Evolutionary conservation across 805 yeast genomes (phyloP), one percentile per base, ranked within the genome.

Genomic region (Blastobotrys parvus): DNA sequence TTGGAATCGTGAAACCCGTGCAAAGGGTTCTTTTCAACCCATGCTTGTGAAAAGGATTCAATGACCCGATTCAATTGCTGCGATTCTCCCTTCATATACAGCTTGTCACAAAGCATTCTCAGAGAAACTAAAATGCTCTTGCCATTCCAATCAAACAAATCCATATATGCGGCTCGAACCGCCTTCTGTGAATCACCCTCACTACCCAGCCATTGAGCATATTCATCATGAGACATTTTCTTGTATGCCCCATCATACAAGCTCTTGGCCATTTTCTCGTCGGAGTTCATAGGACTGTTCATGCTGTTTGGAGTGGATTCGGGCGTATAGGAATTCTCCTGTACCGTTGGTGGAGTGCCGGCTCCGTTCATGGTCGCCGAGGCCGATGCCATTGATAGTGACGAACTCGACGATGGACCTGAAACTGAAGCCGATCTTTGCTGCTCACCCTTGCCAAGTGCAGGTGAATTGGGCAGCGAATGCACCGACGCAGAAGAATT

Each of bases 21-120:
- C 43, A 53, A 63, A 17, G 69, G 63, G 66, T 76, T 64, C 60
- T 57, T 72, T 22, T 58, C 58, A 18, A 68, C 64, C 80, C 89
- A 86, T 42, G 79, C 72, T 41, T 68, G 67, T 16, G 92, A 74
- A 55, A 84, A 80, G 2, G 79, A 70, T 35, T 82, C 80, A 44
- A 87, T 64, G 23, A 86, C 72, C 39, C 84, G 71, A 60, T 85
- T 92, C 41, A 86, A 77, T 54, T 81, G 82, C 53, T 82, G 89
- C 2, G 92, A 78, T 62, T 87, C 95, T 4, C 90, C 95, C 55
- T 77, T 77, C 53, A 87, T 70, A 61, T 80, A 82, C n/a, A 86
- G 57, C 50, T 70, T 74, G 31, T 72, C 70, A 51, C 94, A 85
- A 25, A 86, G 64, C 36, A 61, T 60, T 25, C 87, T 65, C 15